Percentiles rank a stretch among this genome's conserved stretches.
Conservation (phyloP, 345 rosid species). For the Eucalyptus regnans region DNA sequence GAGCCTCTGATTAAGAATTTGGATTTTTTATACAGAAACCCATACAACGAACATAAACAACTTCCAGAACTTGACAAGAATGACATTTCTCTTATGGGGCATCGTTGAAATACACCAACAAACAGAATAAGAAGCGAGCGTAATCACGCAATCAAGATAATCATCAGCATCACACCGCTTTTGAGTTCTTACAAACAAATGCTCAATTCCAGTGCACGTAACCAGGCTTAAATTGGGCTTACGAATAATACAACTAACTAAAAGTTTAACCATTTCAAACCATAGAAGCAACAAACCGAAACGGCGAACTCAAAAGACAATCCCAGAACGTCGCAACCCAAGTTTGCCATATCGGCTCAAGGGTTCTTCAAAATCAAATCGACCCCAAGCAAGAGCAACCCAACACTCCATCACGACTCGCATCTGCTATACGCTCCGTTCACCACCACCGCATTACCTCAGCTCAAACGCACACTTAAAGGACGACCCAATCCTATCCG, state of each 20-base stretch:
- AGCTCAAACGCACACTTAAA: background rate
- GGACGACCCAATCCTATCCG: background rate
- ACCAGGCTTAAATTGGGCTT: background rate
- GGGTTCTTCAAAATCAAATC: background rate
- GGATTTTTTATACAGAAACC: background rate
- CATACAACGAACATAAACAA: background rate
- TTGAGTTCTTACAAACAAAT: background rate
- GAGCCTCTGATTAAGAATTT: background rate
- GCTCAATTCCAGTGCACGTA: background rate
- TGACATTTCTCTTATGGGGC: background rate
- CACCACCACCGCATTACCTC: background rate
- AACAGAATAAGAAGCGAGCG: background rate
- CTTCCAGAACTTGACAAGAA: background rate
- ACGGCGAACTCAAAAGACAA: background rate
- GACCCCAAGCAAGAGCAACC: background rate
- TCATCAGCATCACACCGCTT: background rate
- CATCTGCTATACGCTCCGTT: background rate
- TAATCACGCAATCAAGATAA: background rate
- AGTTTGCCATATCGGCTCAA: background rate
- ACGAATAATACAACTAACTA: background rate
- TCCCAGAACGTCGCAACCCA: background rate
- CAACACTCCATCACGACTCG: background rate
- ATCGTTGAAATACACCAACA: background rate
- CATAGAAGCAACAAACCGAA: background rate
- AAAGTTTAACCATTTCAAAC: background rate